phyloP scores from a whole-genome alignment of 208 protist genomes.

The Leptomonas pyrrhocoris region DNA sequence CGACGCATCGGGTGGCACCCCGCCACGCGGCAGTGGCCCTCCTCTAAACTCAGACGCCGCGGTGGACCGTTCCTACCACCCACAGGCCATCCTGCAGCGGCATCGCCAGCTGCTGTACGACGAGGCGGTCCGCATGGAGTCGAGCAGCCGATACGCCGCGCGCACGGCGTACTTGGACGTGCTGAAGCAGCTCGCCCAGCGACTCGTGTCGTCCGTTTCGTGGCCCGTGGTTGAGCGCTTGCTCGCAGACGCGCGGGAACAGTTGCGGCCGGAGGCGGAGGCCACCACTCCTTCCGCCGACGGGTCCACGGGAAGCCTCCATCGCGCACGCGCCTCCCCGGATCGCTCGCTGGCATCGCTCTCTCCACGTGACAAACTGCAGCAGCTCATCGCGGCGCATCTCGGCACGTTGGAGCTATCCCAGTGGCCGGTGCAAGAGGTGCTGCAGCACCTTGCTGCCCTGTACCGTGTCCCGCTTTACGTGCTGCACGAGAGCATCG shows the following conservation, averaged over 20 bases:
- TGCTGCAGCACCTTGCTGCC: slow-evolving; percentile 52
- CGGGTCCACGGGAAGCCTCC: no score
- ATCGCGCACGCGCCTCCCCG: no score
- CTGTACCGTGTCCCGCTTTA: slow-evolving; percentile 46
- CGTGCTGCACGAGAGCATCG: slow-evolving; percentile 53
- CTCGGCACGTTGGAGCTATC: slow-evolving; percentile 50
- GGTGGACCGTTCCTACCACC: slow-evolving; percentile 18
- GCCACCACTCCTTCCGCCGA: slow-evolving; percentile 29
- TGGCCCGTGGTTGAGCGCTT: slow-evolving; percentile 37
- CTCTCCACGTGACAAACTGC: slow-evolving; percentile 24
- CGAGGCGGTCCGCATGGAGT: slow-evolving; percentile 39
- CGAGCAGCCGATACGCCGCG: slow-evolving; percentile 33
- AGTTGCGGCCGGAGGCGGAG: slow-evolving; percentile 34
- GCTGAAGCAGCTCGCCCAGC: slow-evolving; percentile 36
- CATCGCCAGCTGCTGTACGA: slow-evolving; percentile 51
- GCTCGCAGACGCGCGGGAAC: slow-evolving; percentile 37
- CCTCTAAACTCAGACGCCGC: neutral
- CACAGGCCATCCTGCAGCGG: slow-evolving; percentile 34
- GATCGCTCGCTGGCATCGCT: neutral
- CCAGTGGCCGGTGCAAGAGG: slow-evolving; percentile 60
- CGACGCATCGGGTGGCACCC: neutral
- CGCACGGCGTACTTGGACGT: slow-evolving; percentile 53
- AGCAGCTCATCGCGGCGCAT: slow-evolving; percentile 43
- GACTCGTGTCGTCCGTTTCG: slow-evolving; percentile 31
- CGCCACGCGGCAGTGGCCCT: no score